A percentile compares a stretch with the other conserved stretches of the same genome.
These are phyloP conservation scores for Sporothrix mexicana DNA, from an alignment of 2,329 filamentous ascomycete species.

Conservation along the genomic window DNA sequence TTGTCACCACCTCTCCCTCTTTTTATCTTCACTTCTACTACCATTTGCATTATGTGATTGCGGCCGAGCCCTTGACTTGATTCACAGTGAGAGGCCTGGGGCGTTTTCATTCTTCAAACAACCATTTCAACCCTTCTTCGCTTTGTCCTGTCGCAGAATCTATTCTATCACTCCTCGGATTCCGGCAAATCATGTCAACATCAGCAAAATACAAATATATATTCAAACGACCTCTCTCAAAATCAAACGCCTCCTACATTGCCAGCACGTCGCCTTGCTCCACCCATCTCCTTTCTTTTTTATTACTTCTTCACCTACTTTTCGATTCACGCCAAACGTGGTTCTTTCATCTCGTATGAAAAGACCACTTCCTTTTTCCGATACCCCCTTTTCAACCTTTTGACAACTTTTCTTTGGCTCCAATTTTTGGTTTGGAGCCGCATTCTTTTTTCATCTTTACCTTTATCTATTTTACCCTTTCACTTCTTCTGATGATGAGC, in stretches of 20 bases:
- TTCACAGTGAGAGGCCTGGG: conserved; percentile 24
- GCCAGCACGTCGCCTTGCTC: background rate
- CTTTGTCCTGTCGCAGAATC: background rate
- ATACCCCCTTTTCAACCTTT: conserved; percentile 31
- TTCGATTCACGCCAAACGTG: conserved; percentile 21
- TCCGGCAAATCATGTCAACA: background rate
- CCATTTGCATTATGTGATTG: conserved; percentile 9
- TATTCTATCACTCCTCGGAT: background rate
- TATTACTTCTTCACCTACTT: conserved; percentile 8
- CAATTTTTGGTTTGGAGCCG: background rate
- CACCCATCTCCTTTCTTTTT: background rate
- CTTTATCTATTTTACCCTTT: background rate
- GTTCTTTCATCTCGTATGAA: background rate
- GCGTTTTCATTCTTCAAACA: conserved; percentile 13
- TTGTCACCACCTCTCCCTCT: background rate
- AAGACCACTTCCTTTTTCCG: conserved; percentile 27
- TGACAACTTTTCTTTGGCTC: background rate
- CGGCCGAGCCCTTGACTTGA: conserved; percentile 21
- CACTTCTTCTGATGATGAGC: background rate
- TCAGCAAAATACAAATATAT: background rate
- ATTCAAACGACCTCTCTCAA: background rate
- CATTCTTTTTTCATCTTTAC: background rate
- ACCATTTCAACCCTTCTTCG: background rate
- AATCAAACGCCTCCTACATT: background rate
- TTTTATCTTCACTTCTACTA: conserved; percentile 11